These are phyloP conservation scores for Annona cherimola DNA, from an alignment of 164 flowering plant species.

Conservation along the genomic window DNA sequence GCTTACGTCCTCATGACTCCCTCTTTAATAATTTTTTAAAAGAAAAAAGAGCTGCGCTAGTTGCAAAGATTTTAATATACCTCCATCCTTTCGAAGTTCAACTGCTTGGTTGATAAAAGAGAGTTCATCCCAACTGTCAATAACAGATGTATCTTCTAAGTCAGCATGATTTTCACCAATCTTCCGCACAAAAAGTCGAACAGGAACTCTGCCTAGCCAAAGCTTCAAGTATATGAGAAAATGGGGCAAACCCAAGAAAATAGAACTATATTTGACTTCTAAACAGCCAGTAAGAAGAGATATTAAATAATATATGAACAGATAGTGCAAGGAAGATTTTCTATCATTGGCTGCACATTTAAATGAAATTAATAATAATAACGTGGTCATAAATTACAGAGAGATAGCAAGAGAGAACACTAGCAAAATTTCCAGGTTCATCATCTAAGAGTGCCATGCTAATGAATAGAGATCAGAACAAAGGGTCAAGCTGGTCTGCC, in stretches of 20 bases:
- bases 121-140: constrained; percentile 79
- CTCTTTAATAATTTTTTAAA: not conserved
- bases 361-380: too few species aligned
- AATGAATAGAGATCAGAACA: too few species aligned
- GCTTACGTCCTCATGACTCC: not conserved
- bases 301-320: not conserved
- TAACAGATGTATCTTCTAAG: constrained; percentile 51
- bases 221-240: constrained; percentile 16
- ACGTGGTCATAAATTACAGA: too few species aligned
- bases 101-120: constrained; percentile 78
- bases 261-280: not conserved
- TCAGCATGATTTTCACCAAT: constrained; percentile 54
- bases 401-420: too few species aligned
- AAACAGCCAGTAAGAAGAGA: not conserved
- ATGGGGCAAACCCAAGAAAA: not conserved
- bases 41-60: not conserved
- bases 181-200: constrained; percentile 69
- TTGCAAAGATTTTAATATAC: constrained; percentile 20
- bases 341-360: not conserved
- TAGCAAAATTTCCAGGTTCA: too few species aligned
- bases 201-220: constrained; percentile 79
- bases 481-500: too few species aligned
- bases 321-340: not conserved
- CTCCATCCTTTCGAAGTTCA: constrained; percentile 59
- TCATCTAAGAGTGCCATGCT: too few species aligned